Evolutionary conservation across 1,139 yeast genomes (phyloP).

Genomic region (Kodamaea sp.): DNA sequence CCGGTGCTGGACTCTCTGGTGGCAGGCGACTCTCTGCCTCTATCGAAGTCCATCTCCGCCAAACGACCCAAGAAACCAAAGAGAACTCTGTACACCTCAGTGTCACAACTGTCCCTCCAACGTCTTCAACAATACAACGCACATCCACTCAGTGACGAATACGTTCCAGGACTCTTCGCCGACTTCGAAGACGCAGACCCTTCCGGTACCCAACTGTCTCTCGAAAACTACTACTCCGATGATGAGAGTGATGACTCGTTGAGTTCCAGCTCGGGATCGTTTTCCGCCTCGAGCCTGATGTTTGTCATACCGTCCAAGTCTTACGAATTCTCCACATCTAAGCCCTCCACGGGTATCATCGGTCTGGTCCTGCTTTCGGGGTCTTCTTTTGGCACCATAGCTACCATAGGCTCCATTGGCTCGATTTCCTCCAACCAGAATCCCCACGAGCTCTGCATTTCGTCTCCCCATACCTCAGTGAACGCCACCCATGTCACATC

Average conservation of each 20-base stretch:
- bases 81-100: slow-evolving; percentile 9
- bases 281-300: not conserved
- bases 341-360: not conserved
- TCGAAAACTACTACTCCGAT: slow-evolving; percentile 9
- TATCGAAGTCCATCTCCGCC: slow-evolving; percentile 1
- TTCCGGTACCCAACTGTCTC: not conserved
- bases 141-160: slow-evolving; percentile 13
- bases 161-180: slow-evolving; percentile 7
- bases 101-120: slow-evolving; percentile 9
- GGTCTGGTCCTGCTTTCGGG: slow-evolving; percentile 2
- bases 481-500: slow-evolving; percentile 4
- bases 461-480: slow-evolving; percentile 6
- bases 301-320: not conserved
- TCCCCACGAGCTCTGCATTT: slow-evolving; percentile 5
- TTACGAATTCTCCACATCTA: not conserved
- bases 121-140: slow-evolving; percentile 9
- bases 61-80: slow-evolving; percentile 4
- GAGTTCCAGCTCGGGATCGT: slow-evolving; percentile 6
- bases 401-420: slow-evolving; percentile 1
- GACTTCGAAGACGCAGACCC: slow-evolving; percentile 7
- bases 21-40: slow-evolving; percentile 1
- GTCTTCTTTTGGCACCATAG: slow-evolving; percentile 3
- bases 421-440: not conserved
- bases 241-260: slow-evolving; percentile 11
- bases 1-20: not conserved